Conservation (phyloP, 2,329 filamentous ascomycete species). For the Thielaviopsis musarum region DNA sequence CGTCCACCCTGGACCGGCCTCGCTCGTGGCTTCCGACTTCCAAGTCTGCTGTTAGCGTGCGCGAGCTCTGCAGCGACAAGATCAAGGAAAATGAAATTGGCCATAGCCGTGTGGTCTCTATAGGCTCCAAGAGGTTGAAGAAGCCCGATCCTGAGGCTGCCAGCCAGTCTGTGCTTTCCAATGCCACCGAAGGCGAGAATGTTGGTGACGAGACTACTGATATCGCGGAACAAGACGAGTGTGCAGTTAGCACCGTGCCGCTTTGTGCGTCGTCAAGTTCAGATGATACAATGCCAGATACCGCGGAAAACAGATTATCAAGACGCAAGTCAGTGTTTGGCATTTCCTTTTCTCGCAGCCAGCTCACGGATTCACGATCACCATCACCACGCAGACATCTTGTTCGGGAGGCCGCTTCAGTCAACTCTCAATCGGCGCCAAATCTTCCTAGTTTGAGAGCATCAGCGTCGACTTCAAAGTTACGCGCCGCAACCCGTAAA, state of each 20-base stretch:
- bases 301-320: conserved; percentile 3
- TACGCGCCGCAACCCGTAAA: conserved; percentile 3
- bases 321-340: conserved; percentile 11
- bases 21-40: conserved; percentile 36
- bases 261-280: conserved; percentile 1
- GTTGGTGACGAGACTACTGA: neutral
- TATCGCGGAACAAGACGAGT: neutral
- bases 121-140: conserved; percentile 4
- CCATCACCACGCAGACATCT: conserved; percentile 10
- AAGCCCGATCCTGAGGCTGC: neutral
- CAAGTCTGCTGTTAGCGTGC: conserved; percentile 24
- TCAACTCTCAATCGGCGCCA: conserved; percentile 11
- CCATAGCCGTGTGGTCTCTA: neutral
- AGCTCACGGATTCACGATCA: conserved; percentile 10
- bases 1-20: conserved; percentile 32
- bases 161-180: neutral
- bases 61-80: conserved; percentile 15
- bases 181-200: neutral
- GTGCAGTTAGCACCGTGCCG: neutral
- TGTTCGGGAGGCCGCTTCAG: conserved; percentile 1
- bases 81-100: conserved; percentile 13
- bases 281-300: conserved; percentile 5
- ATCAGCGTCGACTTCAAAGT: conserved; percentile 7
- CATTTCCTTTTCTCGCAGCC: conserved; percentile 8
- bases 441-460: conserved; percentile 8